Base-by-base conservation (phyloP, 768 basidiomycete genomes). In the Chalciporus piperatus region DNA sequence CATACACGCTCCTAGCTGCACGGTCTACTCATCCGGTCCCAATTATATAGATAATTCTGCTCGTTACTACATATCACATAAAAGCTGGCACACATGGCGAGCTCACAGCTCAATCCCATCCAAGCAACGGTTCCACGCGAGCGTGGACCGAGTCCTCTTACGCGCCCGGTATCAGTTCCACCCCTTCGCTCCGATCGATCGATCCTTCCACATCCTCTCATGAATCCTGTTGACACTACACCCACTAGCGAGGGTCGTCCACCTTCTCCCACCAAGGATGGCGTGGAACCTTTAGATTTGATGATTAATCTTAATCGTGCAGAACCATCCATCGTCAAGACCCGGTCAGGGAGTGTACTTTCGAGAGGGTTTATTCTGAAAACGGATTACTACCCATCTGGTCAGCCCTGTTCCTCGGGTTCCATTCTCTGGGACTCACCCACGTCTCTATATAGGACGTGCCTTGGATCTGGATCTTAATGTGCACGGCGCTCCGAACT, bases 401-500 rank as follows among this genome's bases (percentile, higher is more conserved):
- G 87, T 83, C 54, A 28, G 65, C 57, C 65, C 37, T 52, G 33
- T 50, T 22, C 30, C 9, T 25, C 16, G 8, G 41, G 14, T 27
- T 48, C 35, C 16, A 22, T 19, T 32, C 32, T 38, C 38, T n/a
- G 33, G 30, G 17, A 43, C 45, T 61, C 44, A 55, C n/a, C 39
- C 30, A 23, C 42, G 32, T 23, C 35, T 12, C 27, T 32, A 27
- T 13, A 45, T 54, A 92, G 91, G 91, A 39, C 82, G 94, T 56
- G 93, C 93, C 4, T 75, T 94, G 39, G 91, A 96, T 65, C 80
- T 98, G 2, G 92, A 96, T 61, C 77, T 98, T 23, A 92, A 89
- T 51, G 78, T 99, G 9, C 87, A 93, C 63, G 96, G 97, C 30
- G 96, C 96, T 16, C 94, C 96, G 4, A 98, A 98, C 71, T 98